Evolutionary conservation across 2,329 filamentous ascomycete genomes (phyloP).

Genomic region (Truncatella angustata): DNA sequence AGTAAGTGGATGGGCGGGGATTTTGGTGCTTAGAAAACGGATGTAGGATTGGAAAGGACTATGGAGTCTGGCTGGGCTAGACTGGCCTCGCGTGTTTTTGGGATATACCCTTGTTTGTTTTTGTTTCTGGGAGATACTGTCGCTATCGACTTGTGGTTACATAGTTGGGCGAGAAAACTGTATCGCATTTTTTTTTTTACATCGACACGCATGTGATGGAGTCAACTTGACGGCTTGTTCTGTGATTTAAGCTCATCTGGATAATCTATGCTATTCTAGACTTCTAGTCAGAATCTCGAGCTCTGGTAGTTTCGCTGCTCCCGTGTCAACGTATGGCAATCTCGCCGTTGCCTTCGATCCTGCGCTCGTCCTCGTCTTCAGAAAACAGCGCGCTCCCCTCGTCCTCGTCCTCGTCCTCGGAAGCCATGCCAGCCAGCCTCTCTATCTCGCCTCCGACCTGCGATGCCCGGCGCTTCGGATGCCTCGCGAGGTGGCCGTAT

Average conservation of each 20-base stretch:
- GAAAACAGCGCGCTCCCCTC: background rate
- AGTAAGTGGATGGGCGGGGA: too few species aligned
- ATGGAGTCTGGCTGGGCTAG: background rate
- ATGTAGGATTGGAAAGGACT: background rate
- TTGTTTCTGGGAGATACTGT: background rate
- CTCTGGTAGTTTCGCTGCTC: too few species aligned
- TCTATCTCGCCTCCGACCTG: background rate
- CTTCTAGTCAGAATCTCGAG: too few species aligned
- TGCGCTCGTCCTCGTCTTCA: background rate
- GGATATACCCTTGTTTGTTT: background rate
- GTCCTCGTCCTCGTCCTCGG: background rate
- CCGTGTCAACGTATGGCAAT: background rate
- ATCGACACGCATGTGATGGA: too few species aligned
- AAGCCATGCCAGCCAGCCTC: background rate
- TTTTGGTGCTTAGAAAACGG: background rate
- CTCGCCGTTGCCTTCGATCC: background rate
- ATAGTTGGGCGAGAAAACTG: background rate
- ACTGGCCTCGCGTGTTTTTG: background rate
- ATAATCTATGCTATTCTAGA: too few species aligned
- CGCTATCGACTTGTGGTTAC: background rate
- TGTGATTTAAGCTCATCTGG: too few species aligned
- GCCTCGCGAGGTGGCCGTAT: background rate
- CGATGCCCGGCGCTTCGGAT: slow-evolving; percentile 1
- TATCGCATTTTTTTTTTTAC: too few species aligned
- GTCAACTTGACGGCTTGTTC: too few species aligned